Evolutionary conservation across 495 filamentous ascomycete genomes (phyloP).

Genomic region (Sphaerosporella brunnea): DNA sequence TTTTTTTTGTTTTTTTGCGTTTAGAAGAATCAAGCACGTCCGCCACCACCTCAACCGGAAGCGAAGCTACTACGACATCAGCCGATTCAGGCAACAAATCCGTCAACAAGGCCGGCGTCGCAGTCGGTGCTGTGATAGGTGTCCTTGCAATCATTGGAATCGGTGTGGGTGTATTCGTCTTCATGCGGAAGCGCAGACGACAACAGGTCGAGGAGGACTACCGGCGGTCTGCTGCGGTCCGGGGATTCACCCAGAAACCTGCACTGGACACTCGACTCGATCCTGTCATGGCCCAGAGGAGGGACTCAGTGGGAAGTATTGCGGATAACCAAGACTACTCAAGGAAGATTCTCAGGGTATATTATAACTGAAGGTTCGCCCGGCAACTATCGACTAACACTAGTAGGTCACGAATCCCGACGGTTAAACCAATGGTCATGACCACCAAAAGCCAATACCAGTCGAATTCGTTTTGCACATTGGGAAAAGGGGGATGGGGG

Average conservation of each 20-base stretch:
- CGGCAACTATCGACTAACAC: background rate
- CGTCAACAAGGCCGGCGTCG: constrained; percentile 59
- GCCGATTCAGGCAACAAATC: no score
- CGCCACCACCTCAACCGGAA: no score
- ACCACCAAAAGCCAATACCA: background rate
- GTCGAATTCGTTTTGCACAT: background rate
- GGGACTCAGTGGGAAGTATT: constrained; percentile 92
- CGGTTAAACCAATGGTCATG: constrained; percentile 6
- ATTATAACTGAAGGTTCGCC: constrained; percentile 4
- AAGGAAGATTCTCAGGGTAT: constrained; percentile 81
- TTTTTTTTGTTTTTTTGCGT: background rate
- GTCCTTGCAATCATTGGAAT: constrained; percentile 51
- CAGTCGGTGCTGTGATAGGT: constrained; percentile 73
- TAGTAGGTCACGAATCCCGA: constrained; percentile 25
- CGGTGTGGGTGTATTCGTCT: constrained; percentile 53
- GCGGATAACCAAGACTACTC: constrained; percentile 97
- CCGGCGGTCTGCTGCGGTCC: constrained; percentile 52
- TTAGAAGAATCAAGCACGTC: no score
- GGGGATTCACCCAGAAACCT: constrained; percentile 44
- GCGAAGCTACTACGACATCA: no score
- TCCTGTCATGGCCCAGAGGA: constrained; percentile 66
- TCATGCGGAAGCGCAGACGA: constrained; percentile 54
- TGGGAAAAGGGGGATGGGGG: background rate
- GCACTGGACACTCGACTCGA: constrained; percentile 63
- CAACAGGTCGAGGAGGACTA: constrained; percentile 63